These are phyloP conservation scores for Hyaloscypha bicolor DNA, from an alignment of 495 filamentous ascomycete genomes.

Conservation along the genomic window DNA sequence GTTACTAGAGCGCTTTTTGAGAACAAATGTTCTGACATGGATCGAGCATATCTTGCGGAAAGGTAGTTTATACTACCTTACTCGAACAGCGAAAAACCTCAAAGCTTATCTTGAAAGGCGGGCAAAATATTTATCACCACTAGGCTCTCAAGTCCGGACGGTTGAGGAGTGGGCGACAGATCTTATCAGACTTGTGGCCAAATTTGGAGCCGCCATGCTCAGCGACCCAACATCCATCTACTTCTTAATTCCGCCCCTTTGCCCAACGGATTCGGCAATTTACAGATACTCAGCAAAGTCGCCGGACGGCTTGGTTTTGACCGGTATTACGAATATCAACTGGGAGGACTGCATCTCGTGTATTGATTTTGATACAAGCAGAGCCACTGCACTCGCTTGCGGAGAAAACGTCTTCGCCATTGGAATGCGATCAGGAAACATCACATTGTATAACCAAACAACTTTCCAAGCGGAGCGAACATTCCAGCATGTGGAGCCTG, in stretches of 20 bases:
- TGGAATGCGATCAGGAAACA: background rate
- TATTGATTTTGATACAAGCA: background rate
- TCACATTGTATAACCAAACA: background rate
- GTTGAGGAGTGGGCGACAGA: slow-evolving; percentile 42
- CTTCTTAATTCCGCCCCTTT: slow-evolving; percentile 41
- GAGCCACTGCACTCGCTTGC: background rate
- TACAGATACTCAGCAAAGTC: slow-evolving; percentile 25
- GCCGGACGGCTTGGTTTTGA: slow-evolving; percentile 15
- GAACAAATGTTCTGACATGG: slow-evolving; percentile 13
- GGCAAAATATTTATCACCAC: slow-evolving; percentile 8
- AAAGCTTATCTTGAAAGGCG: slow-evolving; percentile 3
- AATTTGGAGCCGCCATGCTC: slow-evolving; percentile 37
- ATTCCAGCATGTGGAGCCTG: background rate
- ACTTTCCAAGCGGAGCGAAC: background rate
- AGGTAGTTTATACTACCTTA: background rate
- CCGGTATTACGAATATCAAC: slow-evolving; percentile 18
- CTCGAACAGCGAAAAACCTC: slow-evolving; percentile 11
- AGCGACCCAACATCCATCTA: slow-evolving; percentile 41
- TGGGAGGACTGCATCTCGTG: slow-evolving; percentile 37
- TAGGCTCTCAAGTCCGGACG: background rate
- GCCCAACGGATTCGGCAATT: slow-evolving; percentile 34
- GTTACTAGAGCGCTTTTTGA: slow-evolving; percentile 3
- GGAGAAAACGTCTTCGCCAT: slow-evolving; percentile 11
- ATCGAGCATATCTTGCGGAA: slow-evolving; percentile 7
- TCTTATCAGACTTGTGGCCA: slow-evolving; percentile 42